Evolutionary conservation across 805 yeast genomes (phyloP), one percentile per base, ranked within the genome.

Genomic region (Candida orba): DNA sequence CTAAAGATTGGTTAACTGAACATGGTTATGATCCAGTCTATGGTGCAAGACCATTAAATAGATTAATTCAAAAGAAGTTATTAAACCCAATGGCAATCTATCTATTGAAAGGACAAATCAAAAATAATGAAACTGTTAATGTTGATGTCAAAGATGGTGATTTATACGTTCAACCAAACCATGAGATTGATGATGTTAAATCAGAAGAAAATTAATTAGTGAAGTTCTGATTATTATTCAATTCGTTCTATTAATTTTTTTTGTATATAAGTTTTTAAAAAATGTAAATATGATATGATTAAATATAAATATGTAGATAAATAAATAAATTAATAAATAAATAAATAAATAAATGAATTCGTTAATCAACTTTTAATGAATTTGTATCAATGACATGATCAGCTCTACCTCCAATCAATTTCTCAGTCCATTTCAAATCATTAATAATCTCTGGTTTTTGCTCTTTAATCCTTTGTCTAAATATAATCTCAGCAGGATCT

Each of bases 11-110:
- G 83, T 69, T 93, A 33, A 80, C 91, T 4, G 79, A 82, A 25
- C 71, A 84, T 51, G 99, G 99, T 4, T 93, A 91, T 61, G 97
- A 91, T 58, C 85, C 87, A 29, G 64, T 81, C 36, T 93, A 91
- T 58, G 99, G 99, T 53, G 99, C 99, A 0, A 78, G 99, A 59
- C 99, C 99, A 10, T 73, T 93, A 62, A 91, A 93, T 69, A 77
- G 99, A 56, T 73, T 89, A 41, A 79, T 91, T 47, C 95, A 89
- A 62, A 86, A 83, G 68, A 67, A 74, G 49, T 60, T 93, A n/a
- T 70, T 93, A 63, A 90, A 90, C 60, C 95, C 97, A 22, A 73
- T 93, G 76, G 95, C 98, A 3, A 72, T 77, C 56, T 67, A 74
- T 54, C 60, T 93, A 70, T 76, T 93, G 49, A 80, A 79, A 58